Base-by-base conservation (phyloP, 352 stramenopile species). In the Blastocystis sp. region DNA sequence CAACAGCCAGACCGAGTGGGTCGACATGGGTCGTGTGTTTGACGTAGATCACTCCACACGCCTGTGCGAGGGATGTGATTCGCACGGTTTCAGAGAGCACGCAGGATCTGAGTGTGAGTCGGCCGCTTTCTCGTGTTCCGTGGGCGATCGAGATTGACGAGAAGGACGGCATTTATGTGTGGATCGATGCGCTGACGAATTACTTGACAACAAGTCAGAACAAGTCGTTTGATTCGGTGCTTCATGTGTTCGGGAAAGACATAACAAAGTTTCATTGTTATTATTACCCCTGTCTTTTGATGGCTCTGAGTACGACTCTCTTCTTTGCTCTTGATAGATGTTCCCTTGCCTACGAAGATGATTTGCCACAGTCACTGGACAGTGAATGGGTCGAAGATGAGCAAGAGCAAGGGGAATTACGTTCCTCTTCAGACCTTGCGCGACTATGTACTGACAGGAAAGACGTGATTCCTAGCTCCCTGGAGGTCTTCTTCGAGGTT, bases 321-420 rank as follows among this genome's bases (percentile, higher is more conserved):
- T 39, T 80, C 11, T 8, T 18, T 20, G 50, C 56, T 29, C 55
- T n/a, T 15, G 7, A 95, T 95, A 41, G 96, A 93, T 37, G 92
- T 98, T 50, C 94, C 95, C 37, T 91, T 98, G 73, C 96, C 97
- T 1, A 95, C 96, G 91, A 92, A 93, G 26, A 92, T 99, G 64
- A 98, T 98, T 91, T 96, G 96, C 7, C 97, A 99, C 91, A 97
- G 96, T 64, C 98, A 98, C 92, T 98, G 98, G 92, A 98, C 97
- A 23, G 98, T 98, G 91, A 95, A 99, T 89, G 96, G 96, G 34
- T 95, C 96, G 84, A 99, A 99, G 93, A 99, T 99, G 92, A 98
- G 94, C 90, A 99, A 99, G 92, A 98, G 94, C 20, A 92, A 98
- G 45, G 97, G 97, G 37, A 99, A 99, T 92, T 95, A 98, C 23